Conservation (phyloP, 1,139 yeast species). For the Magnusiomyces sp. region DNA sequence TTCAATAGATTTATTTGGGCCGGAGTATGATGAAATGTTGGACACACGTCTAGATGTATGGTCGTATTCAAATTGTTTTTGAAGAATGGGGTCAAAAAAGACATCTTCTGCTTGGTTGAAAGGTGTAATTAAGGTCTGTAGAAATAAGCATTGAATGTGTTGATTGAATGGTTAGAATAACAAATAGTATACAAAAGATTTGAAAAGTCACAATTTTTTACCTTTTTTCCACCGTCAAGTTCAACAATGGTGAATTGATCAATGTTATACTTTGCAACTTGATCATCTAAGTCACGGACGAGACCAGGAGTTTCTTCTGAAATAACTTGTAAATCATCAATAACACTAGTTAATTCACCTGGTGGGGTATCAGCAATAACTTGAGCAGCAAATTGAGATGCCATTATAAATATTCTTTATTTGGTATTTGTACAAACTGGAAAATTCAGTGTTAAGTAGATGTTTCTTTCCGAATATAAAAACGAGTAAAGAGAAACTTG, state of each 20-base stretch:
- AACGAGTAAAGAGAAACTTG: too few relatives aligned
- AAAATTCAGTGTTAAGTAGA: too few relatives aligned
- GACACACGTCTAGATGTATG: slow-evolving; percentile 32
- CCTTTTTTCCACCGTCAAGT: slow-evolving; percentile 23
- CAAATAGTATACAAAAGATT: slow-evolving; percentile 11
- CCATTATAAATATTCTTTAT: background rate
- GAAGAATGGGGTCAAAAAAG: slow-evolving; percentile 41
- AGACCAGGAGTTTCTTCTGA: slow-evolving; percentile 30
- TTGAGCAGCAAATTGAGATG: slow-evolving; percentile 25
- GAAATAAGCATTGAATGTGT: slow-evolving; percentile 6
- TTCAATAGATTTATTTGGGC: slow-evolving; percentile 11
- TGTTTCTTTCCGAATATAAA: too few relatives aligned
- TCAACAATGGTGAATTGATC: slow-evolving; percentile 37
- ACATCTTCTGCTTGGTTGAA: slow-evolving; percentile 39
- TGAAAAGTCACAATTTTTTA: background rate
- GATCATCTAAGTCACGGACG: slow-evolving; percentile 25
- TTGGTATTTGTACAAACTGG: too few relatives aligned
- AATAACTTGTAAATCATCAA: slow-evolving; percentile 30
- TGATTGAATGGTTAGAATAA: background rate
- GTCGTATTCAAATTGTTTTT: slow-evolving; percentile 55
- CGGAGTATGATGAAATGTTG: slow-evolving; percentile 9
- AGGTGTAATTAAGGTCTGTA: slow-evolving; percentile 36
- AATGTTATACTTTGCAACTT: slow-evolving; percentile 39
- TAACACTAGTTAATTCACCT: slow-evolving; percentile 36
- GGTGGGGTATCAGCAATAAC: slow-evolving; percentile 48